Percentiles rank a stretch among this genome's conserved stretches.
These are phyloP conservation scores for Ceratocystis harringtonii DNA, from an alignment of 2,329 filamentous ascomycete species.

Conservation along the genomic window DNA sequence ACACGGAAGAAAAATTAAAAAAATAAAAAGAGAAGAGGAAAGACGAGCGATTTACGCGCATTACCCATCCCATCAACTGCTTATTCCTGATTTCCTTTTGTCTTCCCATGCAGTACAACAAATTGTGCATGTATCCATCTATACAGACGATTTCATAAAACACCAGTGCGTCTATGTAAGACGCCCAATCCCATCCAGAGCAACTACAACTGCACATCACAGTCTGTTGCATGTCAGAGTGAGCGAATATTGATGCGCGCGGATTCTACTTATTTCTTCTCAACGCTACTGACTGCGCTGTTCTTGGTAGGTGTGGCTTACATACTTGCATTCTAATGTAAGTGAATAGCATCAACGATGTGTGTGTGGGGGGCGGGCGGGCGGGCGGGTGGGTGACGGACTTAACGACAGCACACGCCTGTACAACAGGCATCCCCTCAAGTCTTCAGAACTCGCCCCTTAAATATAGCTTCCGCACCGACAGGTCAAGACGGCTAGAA, in stretches of 20 bases:
- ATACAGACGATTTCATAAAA: neutral
- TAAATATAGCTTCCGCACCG: neutral
- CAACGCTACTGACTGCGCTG: neutral
- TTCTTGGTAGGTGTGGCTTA: neutral
- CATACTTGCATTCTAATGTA: neutral
- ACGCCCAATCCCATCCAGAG: neutral
- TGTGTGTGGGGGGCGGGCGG: neutral
- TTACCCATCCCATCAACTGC: neutral
- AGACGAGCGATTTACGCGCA: neutral
- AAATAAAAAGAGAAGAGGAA: neutral
- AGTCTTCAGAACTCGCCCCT: neutral
- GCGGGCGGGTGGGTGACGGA: neutral
- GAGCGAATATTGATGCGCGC: neutral
- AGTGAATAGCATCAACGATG: neutral
- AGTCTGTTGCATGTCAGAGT: neutral
- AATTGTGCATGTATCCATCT: neutral
- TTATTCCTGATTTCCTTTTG: neutral
- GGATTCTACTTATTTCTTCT: neutral
- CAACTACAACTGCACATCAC: neutral
- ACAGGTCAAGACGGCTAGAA: slow-evolving; percentile 7
- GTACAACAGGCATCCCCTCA: neutral
- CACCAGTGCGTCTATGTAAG: neutral
- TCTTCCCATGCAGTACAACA: neutral
- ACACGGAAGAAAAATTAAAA: neutral
- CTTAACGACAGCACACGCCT: neutral